Evolutionary conservation across 768 basidiomycete genomes (phyloP).

Genomic region (Russula sp.): DNA sequence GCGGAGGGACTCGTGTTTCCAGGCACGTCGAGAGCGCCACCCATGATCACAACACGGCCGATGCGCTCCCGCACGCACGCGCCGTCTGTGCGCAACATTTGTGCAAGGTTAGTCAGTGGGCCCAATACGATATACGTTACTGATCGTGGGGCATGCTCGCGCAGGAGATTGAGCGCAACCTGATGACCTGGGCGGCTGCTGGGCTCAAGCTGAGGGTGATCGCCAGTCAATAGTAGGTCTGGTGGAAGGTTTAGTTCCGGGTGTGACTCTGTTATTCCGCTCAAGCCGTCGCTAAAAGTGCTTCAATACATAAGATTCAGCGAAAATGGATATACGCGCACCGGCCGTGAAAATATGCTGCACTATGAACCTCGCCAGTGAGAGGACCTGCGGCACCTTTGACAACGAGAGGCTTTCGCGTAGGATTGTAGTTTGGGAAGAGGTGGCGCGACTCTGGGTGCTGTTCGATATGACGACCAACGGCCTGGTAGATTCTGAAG

Average conservation of each 20-base stretch:
- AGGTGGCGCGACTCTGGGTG: slow-evolving; percentile 48
- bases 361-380: slow-evolving; percentile 63
- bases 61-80: slow-evolving; percentile 50
- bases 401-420: slow-evolving; percentile 54
- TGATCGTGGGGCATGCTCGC: slow-evolving; percentile 42
- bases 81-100: slow-evolving; percentile 51
- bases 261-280: slow-evolving; percentile 53
- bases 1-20: slow-evolving; percentile 79
- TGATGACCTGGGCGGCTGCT: slow-evolving; percentile 45
- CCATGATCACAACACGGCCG: slow-evolving; percentile 83
- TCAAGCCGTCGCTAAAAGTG: slow-evolving; percentile 57
- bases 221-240: slow-evolving; percentile 20
- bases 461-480: slow-evolving; percentile 51
- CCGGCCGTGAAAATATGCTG: slow-evolving; percentile 84
- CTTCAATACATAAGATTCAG: slow-evolving; percentile 1
- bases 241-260: slow-evolving; percentile 49
- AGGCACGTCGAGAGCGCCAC: slow-evolving; percentile 87
- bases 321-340: slow-evolving; percentile 27
- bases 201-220: slow-evolving; percentile 43
- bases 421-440: slow-evolving; percentile 56
- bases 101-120: slow-evolving; percentile 76
- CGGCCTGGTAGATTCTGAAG: slow-evolving; percentile 65
- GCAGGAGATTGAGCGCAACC: slow-evolving; percentile 51
- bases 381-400: slow-evolving; percentile 62
- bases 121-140: slow-evolving; percentile 72